phyloP scores from a whole-genome alignment of 305 asterid genomes.

The Caryopteris hybrid region DNA sequence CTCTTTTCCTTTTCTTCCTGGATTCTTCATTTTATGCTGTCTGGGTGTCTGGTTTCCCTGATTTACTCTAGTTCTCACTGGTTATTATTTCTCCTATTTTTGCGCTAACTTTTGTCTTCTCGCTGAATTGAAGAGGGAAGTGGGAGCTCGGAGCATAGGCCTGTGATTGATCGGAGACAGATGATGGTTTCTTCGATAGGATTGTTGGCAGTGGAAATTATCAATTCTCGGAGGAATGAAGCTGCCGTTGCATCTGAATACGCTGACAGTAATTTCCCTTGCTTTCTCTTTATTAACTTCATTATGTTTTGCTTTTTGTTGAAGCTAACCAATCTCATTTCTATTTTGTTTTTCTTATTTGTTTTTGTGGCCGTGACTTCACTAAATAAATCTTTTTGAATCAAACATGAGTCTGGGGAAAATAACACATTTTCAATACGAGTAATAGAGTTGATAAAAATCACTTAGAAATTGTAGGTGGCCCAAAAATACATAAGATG shows the following conservation, averaged over 20 bases:
- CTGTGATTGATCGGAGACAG: constrained; percentile 53
- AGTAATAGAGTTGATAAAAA: neutral
- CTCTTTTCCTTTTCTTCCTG: neutral
- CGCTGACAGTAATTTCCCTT: constrained; percentile 68
- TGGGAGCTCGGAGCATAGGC: constrained; percentile 31
- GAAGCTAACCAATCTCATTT: neutral
- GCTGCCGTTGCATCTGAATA: constrained; percentile 62
- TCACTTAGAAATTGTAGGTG: too few species aligned
- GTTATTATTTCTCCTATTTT: neutral
- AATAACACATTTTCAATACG: neutral
- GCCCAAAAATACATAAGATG: too few species aligned
- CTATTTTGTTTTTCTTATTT: too few species aligned
- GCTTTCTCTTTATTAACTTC: neutral
- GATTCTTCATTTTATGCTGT: neutral
- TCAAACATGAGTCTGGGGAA: neutral
- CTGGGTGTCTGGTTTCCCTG: neutral
- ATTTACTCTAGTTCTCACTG: neutral
- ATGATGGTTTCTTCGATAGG: constrained; percentile 52
- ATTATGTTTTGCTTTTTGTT: neutral
- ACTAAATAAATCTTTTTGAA: too few species aligned
- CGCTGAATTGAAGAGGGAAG: constrained; percentile 34
- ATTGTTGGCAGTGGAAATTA: constrained; percentile 36
- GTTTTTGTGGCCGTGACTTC: too few species aligned
- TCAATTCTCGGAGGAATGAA: constrained; percentile 25
- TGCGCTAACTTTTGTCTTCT: constrained; percentile 1